Evolutionary conservation across 106 monocot genomes (phyloP).

Genomic region (Amphibolis antarctica): DNA sequence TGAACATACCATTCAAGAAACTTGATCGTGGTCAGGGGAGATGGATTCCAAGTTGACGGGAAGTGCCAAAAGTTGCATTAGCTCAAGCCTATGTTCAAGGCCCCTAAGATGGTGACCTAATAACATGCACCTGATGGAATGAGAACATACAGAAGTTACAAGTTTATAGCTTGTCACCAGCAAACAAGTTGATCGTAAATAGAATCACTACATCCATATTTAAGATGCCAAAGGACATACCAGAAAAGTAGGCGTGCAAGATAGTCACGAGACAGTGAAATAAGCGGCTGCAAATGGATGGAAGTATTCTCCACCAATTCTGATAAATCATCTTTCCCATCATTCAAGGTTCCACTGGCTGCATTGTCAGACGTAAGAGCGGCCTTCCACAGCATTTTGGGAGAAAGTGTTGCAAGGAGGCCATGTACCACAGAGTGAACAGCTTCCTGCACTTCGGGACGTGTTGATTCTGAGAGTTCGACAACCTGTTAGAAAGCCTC

Average conservation of each 20-base stretch:
- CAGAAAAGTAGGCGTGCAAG: conserved; percentile 84
- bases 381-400: conserved; percentile 63
- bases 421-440: conserved; percentile 78
- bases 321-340: conserved; percentile 43
- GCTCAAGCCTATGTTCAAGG: conserved; percentile 71
- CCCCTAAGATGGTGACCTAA: conserved; percentile 84
- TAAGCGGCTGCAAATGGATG: conserved; percentile 63
- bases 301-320: conserved; percentile 68
- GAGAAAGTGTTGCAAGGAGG: conserved; percentile 76
- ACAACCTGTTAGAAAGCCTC: conserved; percentile 37
- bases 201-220: background rate
- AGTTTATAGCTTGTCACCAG: no score
- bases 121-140: conserved; percentile 75
- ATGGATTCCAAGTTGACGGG: conserved; percentile 19
- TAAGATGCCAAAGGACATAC: conserved; percentile 15
- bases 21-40: conserved; percentile 18
- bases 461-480: conserved; percentile 70
- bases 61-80: conserved; percentile 56
- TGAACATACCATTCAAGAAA: conserved; percentile 9
- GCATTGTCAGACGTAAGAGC: conserved; percentile 38
- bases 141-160: background rate
- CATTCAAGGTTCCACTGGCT: conserved; percentile 19
- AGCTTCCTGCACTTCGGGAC: conserved; percentile 48
- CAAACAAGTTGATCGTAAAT: no score
- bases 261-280: conserved; percentile 72